Evolutionary conservation across 768 basidiomycete genomes (phyloP).

Genomic region (Trametes cinnabarina): DNA sequence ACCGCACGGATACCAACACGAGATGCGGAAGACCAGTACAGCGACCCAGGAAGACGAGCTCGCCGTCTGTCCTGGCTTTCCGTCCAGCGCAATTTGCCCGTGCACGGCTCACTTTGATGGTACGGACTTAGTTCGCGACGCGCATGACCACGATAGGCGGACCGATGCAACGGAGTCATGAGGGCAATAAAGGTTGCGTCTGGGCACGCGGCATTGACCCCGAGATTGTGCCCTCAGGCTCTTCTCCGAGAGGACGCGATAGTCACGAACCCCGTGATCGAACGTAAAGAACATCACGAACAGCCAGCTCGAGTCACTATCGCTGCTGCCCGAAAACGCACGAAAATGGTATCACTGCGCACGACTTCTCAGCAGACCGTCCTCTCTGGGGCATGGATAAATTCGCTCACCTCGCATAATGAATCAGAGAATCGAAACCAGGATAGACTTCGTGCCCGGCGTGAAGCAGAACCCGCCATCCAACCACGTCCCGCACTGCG

Average conservation of each 20-base stretch:
- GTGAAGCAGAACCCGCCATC: slow-evolving; percentile 29
- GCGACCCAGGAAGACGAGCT: background rate
- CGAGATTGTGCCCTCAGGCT: slow-evolving; percentile 1
- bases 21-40: background rate
- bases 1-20: background rate
- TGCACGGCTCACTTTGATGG: background rate
- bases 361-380: no score
- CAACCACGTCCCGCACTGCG: slow-evolving; percentile 28
- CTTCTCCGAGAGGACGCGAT: background rate
- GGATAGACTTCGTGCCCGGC: slow-evolving; percentile 29
- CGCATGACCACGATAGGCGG: slow-evolving; percentile 4
- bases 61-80: background rate
- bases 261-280: background rate
- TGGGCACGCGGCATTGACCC: background rate
- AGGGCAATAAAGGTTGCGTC: background rate
- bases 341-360: no score
- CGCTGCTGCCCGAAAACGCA: no score
- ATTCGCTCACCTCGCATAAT: background rate
- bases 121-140: background rate
- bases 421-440: background rate
- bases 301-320: no score
- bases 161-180: background rate
- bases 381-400: no score
- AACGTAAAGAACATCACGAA: no score
- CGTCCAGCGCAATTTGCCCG: background rate